A percentile compares a stretch with the other conserved stretches of the same genome.
Conservation (phyloP, 1,139 yeast species). For the Magnusiomyces suaveolens region DNA sequence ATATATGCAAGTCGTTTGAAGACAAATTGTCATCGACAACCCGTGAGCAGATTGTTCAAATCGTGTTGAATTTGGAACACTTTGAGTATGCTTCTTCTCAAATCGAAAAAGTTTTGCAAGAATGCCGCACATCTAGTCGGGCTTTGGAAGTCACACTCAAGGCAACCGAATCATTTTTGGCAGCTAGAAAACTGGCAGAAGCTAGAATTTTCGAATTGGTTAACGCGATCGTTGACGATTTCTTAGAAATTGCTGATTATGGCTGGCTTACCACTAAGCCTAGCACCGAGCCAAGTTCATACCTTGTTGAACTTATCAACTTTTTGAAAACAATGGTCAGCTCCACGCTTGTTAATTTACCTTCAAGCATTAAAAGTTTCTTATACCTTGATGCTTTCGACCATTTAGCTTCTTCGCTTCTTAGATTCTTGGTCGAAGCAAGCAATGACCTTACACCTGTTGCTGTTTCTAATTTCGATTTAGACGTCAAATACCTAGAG, state of each 20-base stretch:
- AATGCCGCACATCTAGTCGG: conserved; percentile 31
- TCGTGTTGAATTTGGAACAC: conserved; percentile 77
- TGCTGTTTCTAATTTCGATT: conserved; percentile 51
- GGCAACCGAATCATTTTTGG: conserved; percentile 48
- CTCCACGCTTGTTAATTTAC: conserved; percentile 77
- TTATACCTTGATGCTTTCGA: conserved; percentile 82
- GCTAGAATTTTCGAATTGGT: conserved; percentile 58
- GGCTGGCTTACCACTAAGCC: conserved; percentile 56
- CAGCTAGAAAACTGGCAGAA: conserved; percentile 67
- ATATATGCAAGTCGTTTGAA: conserved; percentile 59
- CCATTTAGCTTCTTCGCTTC: conserved; percentile 63
- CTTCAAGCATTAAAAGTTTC: conserved; percentile 65
- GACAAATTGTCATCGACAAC: conserved; percentile 57
- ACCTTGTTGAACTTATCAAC: conserved; percentile 77
- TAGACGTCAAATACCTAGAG: conserved; percentile 54
- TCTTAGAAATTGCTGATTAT: conserved; percentile 77
- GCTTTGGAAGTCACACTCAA: conserved; percentile 33
- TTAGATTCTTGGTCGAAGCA: conserved; percentile 49
- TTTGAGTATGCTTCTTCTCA: conserved; percentile 50
- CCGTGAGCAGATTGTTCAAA: conserved; percentile 86
- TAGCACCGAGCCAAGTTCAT: conserved; percentile 59
- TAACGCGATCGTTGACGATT: conserved; percentile 67
- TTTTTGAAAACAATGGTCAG: conserved; percentile 79
- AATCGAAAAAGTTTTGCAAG: conserved; percentile 34
- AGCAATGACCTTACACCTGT: conserved; percentile 34